These are phyloP conservation scores for Cucumis melo DNA, from an alignment of 306 rosid species.

Conservation along the genomic window DNA sequence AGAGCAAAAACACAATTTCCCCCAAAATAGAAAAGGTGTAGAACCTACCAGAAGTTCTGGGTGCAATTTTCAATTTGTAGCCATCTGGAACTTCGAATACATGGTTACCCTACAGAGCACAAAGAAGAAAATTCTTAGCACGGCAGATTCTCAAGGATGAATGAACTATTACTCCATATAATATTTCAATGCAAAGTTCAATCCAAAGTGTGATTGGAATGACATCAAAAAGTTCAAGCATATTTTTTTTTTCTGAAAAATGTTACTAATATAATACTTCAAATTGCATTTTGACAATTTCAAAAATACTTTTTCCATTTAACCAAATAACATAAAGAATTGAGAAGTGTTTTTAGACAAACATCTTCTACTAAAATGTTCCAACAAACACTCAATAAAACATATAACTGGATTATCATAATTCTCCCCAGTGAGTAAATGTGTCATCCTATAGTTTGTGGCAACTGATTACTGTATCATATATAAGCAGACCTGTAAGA, in stretches of 20 bases:
- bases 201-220: neutral
- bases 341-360: neutral
- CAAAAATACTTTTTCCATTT: neutral
- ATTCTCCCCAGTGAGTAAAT: neutral
- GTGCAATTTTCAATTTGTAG: slow-evolving; percentile 45
- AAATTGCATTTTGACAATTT: neutral
- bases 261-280: neutral
- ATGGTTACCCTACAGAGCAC: slow-evolving; percentile 62
- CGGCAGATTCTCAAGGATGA: neutral
- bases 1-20: neutral
- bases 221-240: neutral
- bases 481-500: slow-evolving; percentile 48
- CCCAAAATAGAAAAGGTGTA: neutral
- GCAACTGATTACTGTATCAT: neutral
- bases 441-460: neutral
- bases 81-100: slow-evolving; percentile 84
- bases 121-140: neutral
- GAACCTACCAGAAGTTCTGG: slow-evolving; percentile 48
- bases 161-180: neutral
- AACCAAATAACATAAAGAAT: neutral
- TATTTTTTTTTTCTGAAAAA: neutral
- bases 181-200: neutral
- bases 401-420: neutral
- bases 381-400: neutral
- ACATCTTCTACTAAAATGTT: neutral